Percentiles rank a stretch among this genome's conserved stretches.
phyloP scores from a whole-genome alignment of 441 rosid genomes.

The Adansonia gregorii region DNA sequence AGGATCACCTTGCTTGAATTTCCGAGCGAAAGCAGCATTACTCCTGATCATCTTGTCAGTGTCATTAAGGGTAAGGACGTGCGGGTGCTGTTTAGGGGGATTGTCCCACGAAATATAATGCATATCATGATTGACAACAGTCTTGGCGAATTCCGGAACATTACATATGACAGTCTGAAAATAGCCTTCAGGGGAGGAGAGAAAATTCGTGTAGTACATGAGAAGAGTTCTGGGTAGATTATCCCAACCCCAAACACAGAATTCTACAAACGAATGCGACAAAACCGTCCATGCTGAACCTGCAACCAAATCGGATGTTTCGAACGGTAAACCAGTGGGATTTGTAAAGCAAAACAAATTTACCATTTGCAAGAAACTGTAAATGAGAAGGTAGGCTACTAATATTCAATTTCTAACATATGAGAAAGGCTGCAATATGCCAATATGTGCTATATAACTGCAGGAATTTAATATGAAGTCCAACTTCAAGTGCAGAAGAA shows the following conservation, averaged over 20 bases:
- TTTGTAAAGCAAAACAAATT: constrained; percentile 7
- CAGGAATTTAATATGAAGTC: background rate
- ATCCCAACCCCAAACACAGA: constrained; percentile 97
- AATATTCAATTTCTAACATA: constrained; percentile 12
- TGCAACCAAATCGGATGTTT: constrained; percentile 37
- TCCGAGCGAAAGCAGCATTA: constrained; percentile 84
- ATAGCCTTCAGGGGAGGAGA: constrained; percentile 97
- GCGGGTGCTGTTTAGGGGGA: constrained; percentile 94
- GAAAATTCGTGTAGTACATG: constrained; percentile 91
- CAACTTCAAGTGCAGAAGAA: background rate
- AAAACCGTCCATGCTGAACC: constrained; percentile 99
- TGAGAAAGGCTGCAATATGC: background rate
- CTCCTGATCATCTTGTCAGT: constrained; percentile 61
- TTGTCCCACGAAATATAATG: constrained; percentile 92
- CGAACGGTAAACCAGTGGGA: background rate
- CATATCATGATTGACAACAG: constrained; percentile 81
- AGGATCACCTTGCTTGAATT: constrained; percentile 57
- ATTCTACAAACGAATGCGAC: constrained; percentile 78
- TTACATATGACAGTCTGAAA: constrained; percentile 97
- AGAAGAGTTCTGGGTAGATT: constrained; percentile 82
- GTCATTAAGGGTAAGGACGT: constrained; percentile 67
- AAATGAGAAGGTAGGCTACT: background rate
- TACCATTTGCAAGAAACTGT: background rate
- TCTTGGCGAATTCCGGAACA: constrained; percentile 67
- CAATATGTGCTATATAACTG: background rate